These are phyloP conservation scores for Trichosporon faecale DNA, from an alignment of 1,284 basidiomycete species.

Conservation along the genomic window DNA sequence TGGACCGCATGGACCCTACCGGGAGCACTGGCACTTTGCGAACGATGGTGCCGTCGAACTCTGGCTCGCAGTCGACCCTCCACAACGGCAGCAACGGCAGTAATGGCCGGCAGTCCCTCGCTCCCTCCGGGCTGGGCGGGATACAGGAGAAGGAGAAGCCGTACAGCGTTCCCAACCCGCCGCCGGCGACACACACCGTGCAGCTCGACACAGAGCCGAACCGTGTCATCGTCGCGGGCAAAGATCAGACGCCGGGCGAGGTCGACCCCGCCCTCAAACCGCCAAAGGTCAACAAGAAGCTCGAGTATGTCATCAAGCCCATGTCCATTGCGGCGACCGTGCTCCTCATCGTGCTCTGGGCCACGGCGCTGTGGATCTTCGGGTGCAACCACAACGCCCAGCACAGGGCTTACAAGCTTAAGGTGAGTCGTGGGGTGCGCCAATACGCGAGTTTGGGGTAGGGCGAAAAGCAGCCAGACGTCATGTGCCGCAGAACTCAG, in stretches of 20 bases:
- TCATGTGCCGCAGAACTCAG: background rate
- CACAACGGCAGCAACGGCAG: background rate
- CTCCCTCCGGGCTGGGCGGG: background rate
- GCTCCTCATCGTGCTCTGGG: conserved; percentile 5
- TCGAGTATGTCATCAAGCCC: conserved; percentile 5
- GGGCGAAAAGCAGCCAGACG: background rate
- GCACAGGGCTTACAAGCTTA: background rate
- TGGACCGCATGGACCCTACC: background rate
- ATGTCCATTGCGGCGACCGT: background rate
- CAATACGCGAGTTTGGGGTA: background rate
- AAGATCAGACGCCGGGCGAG: background rate
- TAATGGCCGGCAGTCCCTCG: background rate
- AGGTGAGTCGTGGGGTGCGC: background rate
- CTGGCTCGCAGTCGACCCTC: background rate
- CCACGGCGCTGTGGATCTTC: conserved; percentile 6
- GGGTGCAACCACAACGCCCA: background rate
- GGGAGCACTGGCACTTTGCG: background rate
- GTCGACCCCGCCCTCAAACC: background rate
- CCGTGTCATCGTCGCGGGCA: background rate
- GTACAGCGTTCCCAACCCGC: background rate
- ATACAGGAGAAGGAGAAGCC: background rate
- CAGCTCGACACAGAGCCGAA: background rate
- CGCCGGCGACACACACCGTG: background rate
- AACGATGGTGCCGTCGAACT: background rate
- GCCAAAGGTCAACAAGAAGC: background rate